These are phyloP conservation scores for Hordeum marinum DNA, from an alignment of 176 grass and related monocot species.

Conservation along the genomic window DNA sequence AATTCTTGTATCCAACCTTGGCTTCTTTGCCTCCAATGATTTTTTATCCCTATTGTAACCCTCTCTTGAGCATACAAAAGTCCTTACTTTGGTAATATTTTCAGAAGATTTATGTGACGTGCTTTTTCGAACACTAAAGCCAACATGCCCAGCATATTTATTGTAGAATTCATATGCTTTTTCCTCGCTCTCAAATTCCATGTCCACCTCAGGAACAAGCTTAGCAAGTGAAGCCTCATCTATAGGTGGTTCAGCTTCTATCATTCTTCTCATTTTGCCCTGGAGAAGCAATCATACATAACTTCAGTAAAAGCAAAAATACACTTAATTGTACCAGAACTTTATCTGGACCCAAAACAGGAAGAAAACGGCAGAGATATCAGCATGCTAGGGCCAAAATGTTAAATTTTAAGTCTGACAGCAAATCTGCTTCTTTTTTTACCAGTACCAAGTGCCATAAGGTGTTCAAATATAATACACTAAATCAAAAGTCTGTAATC, in stretches of 20 bases:
- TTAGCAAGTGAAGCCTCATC: conserved; percentile 72
- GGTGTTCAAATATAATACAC: not conserved
- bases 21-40: conserved; percentile 89
- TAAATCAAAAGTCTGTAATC: not conserved
- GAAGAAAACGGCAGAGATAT: not conserved
- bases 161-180: conserved; percentile 88
- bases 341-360: not conserved
- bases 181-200: conserved; percentile 90
- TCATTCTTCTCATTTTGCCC: conserved; percentile 99
- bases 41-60: conserved; percentile 97
- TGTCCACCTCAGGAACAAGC: conserved; percentile 67
- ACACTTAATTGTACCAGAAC: not conserved
- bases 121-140: conserved; percentile 97
- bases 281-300: conserved; percentile 28
- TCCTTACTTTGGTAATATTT: conserved; percentile 88
- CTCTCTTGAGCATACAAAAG: conserved; percentile 96
- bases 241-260: conserved; percentile 71
- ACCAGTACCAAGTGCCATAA: not conserved
- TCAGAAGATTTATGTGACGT: conserved; percentile 94
- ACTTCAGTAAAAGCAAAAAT: conserved; percentile 1
- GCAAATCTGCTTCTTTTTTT: not conserved
- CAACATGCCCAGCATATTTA: conserved; percentile 89
- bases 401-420: not conserved
- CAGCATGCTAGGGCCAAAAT: not conserved
- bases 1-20: conserved; percentile 92